Conservation (phyloP, 768 basidiomycete species). For the Pleurotus djamor region DNA sequence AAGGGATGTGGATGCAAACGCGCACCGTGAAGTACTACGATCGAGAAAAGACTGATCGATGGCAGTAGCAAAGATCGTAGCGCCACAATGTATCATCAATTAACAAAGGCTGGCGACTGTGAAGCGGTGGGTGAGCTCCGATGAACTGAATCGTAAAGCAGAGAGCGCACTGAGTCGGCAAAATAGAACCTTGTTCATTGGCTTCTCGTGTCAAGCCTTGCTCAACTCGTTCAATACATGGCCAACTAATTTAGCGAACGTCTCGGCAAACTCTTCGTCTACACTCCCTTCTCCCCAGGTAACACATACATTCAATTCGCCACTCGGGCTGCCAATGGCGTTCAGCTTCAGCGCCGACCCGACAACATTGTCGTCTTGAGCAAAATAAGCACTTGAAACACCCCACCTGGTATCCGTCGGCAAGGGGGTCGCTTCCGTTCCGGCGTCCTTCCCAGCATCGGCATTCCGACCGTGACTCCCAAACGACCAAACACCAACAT, state of each 20-base stretch:
- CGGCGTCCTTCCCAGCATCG: slow-evolving; percentile 11
- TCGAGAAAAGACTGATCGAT: too few species aligned
- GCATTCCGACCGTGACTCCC: slow-evolving; percentile 13
- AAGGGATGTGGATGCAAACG: too few species aligned
- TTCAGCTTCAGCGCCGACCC: slow-evolving; percentile 26
- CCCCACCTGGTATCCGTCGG: background rate
- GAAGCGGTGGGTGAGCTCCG: too few species aligned
- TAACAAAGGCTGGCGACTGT: too few species aligned
- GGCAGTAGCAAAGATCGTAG: too few species aligned
- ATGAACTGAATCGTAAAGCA: background rate
- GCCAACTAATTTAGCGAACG: slow-evolving; percentile 13
- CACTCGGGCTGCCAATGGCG: slow-evolving; percentile 20
- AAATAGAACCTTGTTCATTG: too few species aligned
- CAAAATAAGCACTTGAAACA: slow-evolving; percentile 15
- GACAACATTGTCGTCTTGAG: slow-evolving; percentile 23
- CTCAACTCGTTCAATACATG: slow-evolving; percentile 1
- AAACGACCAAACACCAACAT: slow-evolving; percentile 22
- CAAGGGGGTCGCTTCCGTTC: background rate
- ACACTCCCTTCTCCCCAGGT: slow-evolving; percentile 23
- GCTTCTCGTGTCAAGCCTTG: too few species aligned
- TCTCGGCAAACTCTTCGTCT: slow-evolving; percentile 17
- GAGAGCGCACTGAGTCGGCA: background rate
- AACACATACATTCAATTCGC: slow-evolving; percentile 20
- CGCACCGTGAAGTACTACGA: too few species aligned
- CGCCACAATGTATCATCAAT: too few species aligned